Base-by-base conservation (phyloP, 345 rosid species). In the Eucalyptus polybractea region DNA sequence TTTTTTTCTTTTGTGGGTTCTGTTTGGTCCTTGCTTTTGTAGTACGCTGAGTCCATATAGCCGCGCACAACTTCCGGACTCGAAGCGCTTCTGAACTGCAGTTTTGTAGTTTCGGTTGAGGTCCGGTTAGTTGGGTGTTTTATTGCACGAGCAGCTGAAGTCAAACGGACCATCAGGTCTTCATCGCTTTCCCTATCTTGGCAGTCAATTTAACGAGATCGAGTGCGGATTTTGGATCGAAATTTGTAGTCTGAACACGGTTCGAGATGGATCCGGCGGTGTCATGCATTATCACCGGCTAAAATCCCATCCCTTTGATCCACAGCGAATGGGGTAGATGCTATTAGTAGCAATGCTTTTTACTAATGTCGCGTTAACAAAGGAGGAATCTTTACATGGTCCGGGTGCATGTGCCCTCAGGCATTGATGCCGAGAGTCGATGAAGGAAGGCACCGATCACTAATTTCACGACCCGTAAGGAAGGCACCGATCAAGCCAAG, bases 331-430 rank as follows among this genome's bases (percentile, higher is more conserved):
- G 9, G 24, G 24, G 24, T 19, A 19, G 25, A 4, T 53, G 25
- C 2, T 0, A 0, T 19, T 53, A 53, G 25, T 53, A 21, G 76
- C 21, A 0, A 65, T 7, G 76, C 76, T n/a, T 65, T 65, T 14
- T 14, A 15, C 40, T n/a, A 65, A 65, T n/a, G 76, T 11, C 11
- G 21, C 1, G 3, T 33, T 10, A 0, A n/a, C 19, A 14, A n/a
- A 7, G 15, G 37, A 65, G 21, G 21, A 65, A 65, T 76, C 24
- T 6, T 76, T 6, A 22, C 29, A 7, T 21, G 24, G 16, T 19
- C 27, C 25, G 8, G 81, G 11, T 0, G 1, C 81, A 33, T 5
- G 12, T 25, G 12, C 45, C 1, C 14, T 37, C 45, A 0, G 10
- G 45, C 8, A 72, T 72, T 19, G 45, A 10, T 37, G 81, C 25